Conservation (phyloP, 192 early-diverging fungal genomes). For the Coemansia sp. region DNA sequence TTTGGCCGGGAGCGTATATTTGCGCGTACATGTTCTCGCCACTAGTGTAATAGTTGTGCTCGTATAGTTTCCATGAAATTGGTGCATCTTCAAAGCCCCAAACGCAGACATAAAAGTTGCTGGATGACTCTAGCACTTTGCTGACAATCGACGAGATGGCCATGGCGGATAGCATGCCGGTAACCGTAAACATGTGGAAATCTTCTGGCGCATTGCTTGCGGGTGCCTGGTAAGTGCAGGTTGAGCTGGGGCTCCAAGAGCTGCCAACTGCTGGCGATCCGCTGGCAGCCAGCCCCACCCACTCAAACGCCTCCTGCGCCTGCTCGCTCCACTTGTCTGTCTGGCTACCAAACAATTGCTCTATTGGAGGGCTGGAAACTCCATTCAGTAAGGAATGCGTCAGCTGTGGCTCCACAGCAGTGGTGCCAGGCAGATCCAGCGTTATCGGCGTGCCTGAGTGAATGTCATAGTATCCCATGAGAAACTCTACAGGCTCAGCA, state of each 20-base stretch:
- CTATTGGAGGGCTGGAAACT: constrained; percentile 10
- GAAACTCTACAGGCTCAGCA: constrained; percentile 18
- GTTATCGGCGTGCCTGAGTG: constrained; percentile 21
- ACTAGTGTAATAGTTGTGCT: constrained; percentile 32
- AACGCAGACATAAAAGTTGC: constrained; percentile 21
- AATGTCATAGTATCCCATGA: constrained; percentile 18
- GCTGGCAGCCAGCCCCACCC: constrained; percentile 33
- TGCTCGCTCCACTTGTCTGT: constrained; percentile 28
- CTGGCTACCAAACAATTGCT: constrained; percentile 1
- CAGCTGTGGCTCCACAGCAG: neutral
- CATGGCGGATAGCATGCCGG: constrained; percentile 28
- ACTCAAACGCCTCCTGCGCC: constrained; percentile 37
- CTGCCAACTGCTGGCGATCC: constrained; percentile 6
- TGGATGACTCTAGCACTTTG: neutral
- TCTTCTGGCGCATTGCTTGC: constrained; percentile 1
- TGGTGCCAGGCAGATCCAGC: constrained; percentile 29
- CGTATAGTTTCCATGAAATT: constrained; percentile 28
- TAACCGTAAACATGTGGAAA: constrained; percentile 9
- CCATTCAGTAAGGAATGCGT: neutral
- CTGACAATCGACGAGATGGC: constrained; percentile 18
- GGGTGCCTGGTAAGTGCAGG: constrained; percentile 19
- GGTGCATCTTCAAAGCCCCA: constrained; percentile 52
- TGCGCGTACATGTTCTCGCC: constrained; percentile 49
- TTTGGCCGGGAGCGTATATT: constrained; percentile 2
- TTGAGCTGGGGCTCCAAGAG: neutral